Evolutionary conservation across 78 protist species (phyloP).

Genomic region (Blattamonas nauphoetae): DNA sequence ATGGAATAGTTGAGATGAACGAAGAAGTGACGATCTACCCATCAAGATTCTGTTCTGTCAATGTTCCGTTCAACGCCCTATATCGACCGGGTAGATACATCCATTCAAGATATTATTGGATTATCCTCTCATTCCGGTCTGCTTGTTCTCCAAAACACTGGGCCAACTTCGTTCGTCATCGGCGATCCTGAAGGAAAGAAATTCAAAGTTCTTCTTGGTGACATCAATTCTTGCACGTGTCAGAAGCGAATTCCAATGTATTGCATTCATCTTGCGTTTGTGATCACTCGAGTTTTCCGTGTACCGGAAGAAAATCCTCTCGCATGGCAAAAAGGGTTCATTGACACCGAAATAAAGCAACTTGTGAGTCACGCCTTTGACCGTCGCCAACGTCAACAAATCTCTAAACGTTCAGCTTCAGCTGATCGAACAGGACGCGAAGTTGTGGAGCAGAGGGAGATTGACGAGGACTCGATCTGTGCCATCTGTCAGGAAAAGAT

Average conservation of each 20-base stretch:
- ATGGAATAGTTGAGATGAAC: too few relatives aligned
- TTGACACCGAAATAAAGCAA: not conserved
- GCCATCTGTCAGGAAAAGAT: conserved; percentile 5
- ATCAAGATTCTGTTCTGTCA: too few relatives aligned
- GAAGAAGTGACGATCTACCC: too few relatives aligned
- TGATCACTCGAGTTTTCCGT: not conserved
- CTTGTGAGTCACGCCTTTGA: not conserved
- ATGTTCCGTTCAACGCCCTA: not conserved
- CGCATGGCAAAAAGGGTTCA: not conserved
- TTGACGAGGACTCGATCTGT: not conserved
- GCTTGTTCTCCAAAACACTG: not conserved
- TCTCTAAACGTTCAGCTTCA: not conserved
- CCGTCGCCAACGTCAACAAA: not conserved
- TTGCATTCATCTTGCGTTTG: not conserved
- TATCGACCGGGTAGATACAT: not conserved
- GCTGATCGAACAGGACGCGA: not conserved
- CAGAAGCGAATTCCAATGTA: not conserved
- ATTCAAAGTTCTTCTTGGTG: not conserved
- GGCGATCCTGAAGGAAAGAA: not conserved
- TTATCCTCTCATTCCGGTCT: not conserved
- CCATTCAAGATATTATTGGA: not conserved
- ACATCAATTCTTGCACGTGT: not conserved
- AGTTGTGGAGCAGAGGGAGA: not conserved
- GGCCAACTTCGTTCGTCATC: not conserved
- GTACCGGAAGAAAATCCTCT: not conserved